Base-by-base conservation (phyloP, 2,329 filamentous ascomycete species). In the Penicillium thymicola region DNA sequence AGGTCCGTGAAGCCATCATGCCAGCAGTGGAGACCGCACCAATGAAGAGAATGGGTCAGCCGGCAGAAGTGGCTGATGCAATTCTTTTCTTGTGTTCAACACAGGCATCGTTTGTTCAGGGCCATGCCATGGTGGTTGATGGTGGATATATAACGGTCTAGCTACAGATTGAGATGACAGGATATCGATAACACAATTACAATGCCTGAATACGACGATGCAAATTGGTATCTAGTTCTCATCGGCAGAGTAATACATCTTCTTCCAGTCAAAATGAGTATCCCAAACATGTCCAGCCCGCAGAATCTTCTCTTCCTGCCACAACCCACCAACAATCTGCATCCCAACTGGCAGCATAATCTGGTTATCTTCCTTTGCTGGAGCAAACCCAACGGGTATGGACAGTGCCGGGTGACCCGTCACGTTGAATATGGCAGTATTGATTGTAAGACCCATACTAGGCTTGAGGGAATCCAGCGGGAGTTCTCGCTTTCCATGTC, bases 351-450 rank as follows among this genome's bases (percentile, higher is more conserved):
- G 82, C 21, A 84, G 63, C 54, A 67, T 58, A 0, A 78, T 47
- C 2, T 66, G 38, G 1, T 45, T 23, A 46, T 68, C 51, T 6
- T 67, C 68, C 34, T 57, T 63, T 5, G 67, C 63, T 6, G 66
- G 57, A 2, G 77, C 69, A 61, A 79, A 76, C 0, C 82, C 82
- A 34, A 81, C 72, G 0, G 82, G 82, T 44, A 85, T 69, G 0
- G 78, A 76, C 59, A 85, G 65, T 0, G 81, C 83, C 0, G 83
- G 82, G 59, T 85, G 82, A 0, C 82, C 82, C 0, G 81, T 84
- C 2, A 80, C 75, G 61, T 85, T 82, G 67, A 85, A 85, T 3
- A 79, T 75, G 10, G 79, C 79, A 5, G 83, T 86, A 60, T 86
- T 85, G 16, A 74, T 76, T 0, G 80, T 83, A 56, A 83, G 64